Evolutionary conservation across 371 early-diverging fungal genomes (phyloP).

Genomic region (Mucor saturninus): DNA sequence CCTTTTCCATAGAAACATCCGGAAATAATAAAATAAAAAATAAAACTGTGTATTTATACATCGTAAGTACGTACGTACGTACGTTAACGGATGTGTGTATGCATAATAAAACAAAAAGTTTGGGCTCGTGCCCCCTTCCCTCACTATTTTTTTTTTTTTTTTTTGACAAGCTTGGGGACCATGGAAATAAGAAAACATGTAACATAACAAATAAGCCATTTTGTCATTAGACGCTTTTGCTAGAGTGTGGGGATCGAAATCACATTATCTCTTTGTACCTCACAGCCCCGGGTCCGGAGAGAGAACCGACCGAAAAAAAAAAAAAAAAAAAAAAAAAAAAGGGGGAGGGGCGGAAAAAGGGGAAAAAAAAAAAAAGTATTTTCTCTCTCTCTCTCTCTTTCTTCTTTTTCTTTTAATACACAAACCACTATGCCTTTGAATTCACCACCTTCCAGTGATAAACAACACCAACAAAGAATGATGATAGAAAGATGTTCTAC

Average conservation of each 20-base stretch:
- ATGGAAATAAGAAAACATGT: neutral
- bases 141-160: too few species aligned
- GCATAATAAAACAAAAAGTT: too few species aligned
- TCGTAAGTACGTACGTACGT: neutral
- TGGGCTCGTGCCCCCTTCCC: too few species aligned
- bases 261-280: constrained; percentile 25
- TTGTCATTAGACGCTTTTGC: neutral
- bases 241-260: constrained; percentile 14
- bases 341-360: constrained; percentile 1
- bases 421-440: constrained; percentile 22
- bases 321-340: constrained; percentile 4
- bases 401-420: constrained; percentile 1
- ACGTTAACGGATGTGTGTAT: too few species aligned
- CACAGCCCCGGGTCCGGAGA: constrained; percentile 35
- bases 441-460: constrained; percentile 14
- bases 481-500: constrained; percentile 8
- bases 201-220: neutral
- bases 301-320: constrained; percentile 28
- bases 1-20: neutral
- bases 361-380: neutral
- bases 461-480: constrained; percentile 9
- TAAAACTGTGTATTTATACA: neutral
- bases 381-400: constrained; percentile 7
- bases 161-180: too few species aligned
- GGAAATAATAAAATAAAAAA: neutral